These are phyloP conservation scores for Chaetomium strumarium DNA, from an alignment of 2,329 filamentous ascomycete species.

Conservation along the genomic window DNA sequence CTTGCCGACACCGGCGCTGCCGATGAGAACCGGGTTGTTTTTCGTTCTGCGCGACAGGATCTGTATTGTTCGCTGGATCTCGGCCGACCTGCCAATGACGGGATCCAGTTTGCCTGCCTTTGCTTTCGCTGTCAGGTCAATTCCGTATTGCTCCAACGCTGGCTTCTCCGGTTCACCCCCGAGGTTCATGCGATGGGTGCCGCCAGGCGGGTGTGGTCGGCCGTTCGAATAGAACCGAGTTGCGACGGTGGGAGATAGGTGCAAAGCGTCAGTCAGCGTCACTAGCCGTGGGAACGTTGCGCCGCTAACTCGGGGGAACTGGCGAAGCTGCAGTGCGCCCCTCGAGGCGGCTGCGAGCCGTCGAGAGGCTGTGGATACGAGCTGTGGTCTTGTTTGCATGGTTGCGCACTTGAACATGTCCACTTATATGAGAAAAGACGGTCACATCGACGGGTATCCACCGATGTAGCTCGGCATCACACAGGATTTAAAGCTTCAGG, in stretches of 20 bases:
- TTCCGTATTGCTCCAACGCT: conserved; percentile 82
- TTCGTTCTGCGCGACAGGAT: conserved; percentile 89
- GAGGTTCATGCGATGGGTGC: conserved; percentile 90
- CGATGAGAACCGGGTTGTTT: conserved; percentile 94
- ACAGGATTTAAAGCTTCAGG: not conserved
- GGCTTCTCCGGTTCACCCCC: conserved; percentile 71
- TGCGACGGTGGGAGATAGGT: conserved; percentile 35
- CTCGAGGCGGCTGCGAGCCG: conserved; percentile 29
- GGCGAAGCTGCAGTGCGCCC: conserved; percentile 17
- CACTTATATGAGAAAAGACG: not conserved
- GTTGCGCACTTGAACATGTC: not conserved
- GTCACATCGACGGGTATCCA: not conserved
- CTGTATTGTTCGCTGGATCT: conserved; percentile 92
- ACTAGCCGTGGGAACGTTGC: conserved; percentile 5
- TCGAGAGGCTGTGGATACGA: conserved; percentile 32
- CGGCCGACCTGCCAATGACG: conserved; percentile 85
- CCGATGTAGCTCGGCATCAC: conserved; percentile 4
- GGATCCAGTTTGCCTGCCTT: conserved; percentile 89
- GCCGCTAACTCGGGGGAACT: conserved; percentile 14
- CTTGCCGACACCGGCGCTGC: conserved; percentile 85
- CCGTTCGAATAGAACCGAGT: conserved; percentile 60
- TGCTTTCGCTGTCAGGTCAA: conserved; percentile 82
- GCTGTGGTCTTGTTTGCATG: conserved; percentile 37
- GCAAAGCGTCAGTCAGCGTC: conserved; percentile 10
- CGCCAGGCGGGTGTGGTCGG: conserved; percentile 79